Percentiles rank a stretch among this genome's conserved stretches.
Evolutionary conservation across 176 grass and related monocot genomes (phyloP).

Genomic region (Zea luxurians): DNA sequence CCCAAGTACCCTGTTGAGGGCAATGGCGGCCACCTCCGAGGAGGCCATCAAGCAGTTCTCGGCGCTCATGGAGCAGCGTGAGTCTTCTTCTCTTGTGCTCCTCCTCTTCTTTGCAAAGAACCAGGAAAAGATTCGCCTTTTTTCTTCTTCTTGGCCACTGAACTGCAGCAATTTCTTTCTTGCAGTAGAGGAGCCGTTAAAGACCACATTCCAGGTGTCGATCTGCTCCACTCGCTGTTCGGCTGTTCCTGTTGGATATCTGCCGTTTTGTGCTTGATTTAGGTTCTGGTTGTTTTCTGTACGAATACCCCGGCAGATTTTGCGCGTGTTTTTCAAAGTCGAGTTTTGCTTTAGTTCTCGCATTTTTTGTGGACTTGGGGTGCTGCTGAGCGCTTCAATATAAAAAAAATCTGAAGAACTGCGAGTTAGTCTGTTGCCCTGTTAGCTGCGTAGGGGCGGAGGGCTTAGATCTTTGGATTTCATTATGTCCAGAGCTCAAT

Average conservation of each 20-base stretch:
- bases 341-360: slow-evolving; percentile 2
- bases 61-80: slow-evolving; percentile 70
- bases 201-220: slow-evolving; percentile 82
- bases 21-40: slow-evolving; percentile 73
- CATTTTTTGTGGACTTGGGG: slow-evolving; percentile 31
- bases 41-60: slow-evolving; percentile 87
- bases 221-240: slow-evolving; percentile 37
- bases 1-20: slow-evolving; percentile 16
- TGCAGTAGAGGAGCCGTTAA: slow-evolving; percentile 81
- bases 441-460: neutral
- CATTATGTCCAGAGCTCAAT: slow-evolving; percentile 1
- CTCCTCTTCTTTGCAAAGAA: neutral
- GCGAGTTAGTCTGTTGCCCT: neutral
- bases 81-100: slow-evolving; percentile 26
- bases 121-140: neutral
- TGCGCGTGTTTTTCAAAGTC: neutral
- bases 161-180: slow-evolving; percentile 35
- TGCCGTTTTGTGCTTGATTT: slow-evolving; percentile 23
- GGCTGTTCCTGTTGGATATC: slow-evolving; percentile 27
- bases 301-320: neutral
- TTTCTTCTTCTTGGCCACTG: slow-evolving; percentile 35
- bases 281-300: neutral
- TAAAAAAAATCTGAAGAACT: neutral
- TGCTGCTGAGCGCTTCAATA: neutral
- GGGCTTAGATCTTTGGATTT: slow-evolving; percentile 29